Evolutionary conservation across 805 yeast genomes (phyloP).

Genomic region (Candida xiaguanensis): DNA sequence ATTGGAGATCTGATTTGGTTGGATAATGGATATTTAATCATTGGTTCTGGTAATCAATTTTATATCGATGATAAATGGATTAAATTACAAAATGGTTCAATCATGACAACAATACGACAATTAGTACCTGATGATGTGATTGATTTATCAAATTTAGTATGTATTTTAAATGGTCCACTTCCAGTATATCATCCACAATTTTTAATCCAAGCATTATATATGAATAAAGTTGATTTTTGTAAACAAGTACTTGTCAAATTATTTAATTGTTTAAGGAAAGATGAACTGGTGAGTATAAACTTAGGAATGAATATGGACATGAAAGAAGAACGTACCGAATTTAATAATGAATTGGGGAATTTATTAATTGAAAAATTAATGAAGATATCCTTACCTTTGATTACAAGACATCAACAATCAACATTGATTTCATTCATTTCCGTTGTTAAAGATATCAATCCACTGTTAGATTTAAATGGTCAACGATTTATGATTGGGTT

Average conservation of each 20-base stretch:
- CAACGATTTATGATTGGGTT: conserved; percentile 67
- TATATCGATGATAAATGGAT: conserved; percentile 71
- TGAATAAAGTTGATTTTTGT: conserved; percentile 54
- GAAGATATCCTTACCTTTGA: conserved; percentile 65
- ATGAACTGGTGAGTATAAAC: conserved; percentile 29
- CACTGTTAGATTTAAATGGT: conserved; percentile 59
- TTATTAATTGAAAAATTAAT: conserved; percentile 58
- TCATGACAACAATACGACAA: conserved; percentile 49
- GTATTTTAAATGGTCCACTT: conserved; percentile 81
- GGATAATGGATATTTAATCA: conserved; percentile 68
- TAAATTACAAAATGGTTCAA: conserved; percentile 25
- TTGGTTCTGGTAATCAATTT: conserved; percentile 87
- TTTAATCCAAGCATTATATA: conserved; percentile 67
- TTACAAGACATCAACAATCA: conserved; percentile 89
- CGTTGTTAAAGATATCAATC: conserved; percentile 52
- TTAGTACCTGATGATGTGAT: conserved; percentile 31
- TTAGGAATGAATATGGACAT: conserved; percentile 24
- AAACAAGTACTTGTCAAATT: conserved; percentile 54
- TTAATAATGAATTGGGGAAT: conserved; percentile 41
- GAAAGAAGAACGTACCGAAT: conserved; percentile 21
- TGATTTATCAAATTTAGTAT: conserved; percentile 63
- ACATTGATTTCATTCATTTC: conserved; percentile 70
- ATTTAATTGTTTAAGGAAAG: conserved; percentile 47
- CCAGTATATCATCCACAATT: conserved; percentile 92
- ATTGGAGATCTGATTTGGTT: conserved; percentile 93